phyloP scores from a whole-genome alignment of 2,329 filamentous ascomycete genomes.

The Simplicillium sp. region DNA sequence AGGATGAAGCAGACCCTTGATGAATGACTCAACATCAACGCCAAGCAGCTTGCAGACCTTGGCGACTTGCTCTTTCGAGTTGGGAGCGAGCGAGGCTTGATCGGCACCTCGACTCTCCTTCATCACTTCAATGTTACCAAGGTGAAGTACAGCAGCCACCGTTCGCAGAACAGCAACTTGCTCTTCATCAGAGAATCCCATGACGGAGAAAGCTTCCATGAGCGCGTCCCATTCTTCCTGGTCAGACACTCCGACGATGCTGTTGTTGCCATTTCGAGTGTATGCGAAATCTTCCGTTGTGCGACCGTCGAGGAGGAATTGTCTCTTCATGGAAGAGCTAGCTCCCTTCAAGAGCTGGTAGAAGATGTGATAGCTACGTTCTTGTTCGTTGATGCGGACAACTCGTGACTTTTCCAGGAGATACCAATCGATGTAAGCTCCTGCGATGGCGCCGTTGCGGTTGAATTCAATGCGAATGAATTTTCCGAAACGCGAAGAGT shows the following conservation, averaged over 20 bases:
- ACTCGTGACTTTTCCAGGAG: constrained; percentile 96
- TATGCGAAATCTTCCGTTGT: constrained; percentile 86
- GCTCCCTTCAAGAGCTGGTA: constrained; percentile 90
- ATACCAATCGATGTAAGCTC: constrained; percentile 98
- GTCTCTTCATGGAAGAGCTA: constrained; percentile 59
- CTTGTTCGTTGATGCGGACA: constrained; percentile 74
- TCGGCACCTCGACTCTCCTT: constrained; percentile 88
- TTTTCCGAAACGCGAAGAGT: constrained; percentile 96
- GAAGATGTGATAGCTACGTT: constrained; percentile 95
- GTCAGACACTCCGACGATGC: constrained; percentile 84
- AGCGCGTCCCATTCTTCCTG: constrained; percentile 80
- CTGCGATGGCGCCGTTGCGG: constrained; percentile 77
- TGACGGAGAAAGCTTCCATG: constrained; percentile 86
- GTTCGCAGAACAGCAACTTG: constrained; percentile 77
- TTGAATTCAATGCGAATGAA: constrained; percentile 97
- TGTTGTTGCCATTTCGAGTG: constrained; percentile 83
- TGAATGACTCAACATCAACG: constrained; percentile 74
- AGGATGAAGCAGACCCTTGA: constrained; percentile 82
- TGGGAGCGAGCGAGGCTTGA: constrained; percentile 72
- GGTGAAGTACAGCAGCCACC: constrained; percentile 81
- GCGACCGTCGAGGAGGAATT: constrained; percentile 65
- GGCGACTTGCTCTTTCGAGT: constrained; percentile 64
- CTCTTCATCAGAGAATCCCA: constrained; percentile 84
- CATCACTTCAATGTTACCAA: constrained; percentile 83
- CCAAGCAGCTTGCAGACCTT: constrained; percentile 78